Percentiles rank a stretch among this genome's conserved stretches.
These are phyloP conservation scores for Saraca asoca DNA, from an alignment of 331 rosid species.

Conservation along the genomic window DNA sequence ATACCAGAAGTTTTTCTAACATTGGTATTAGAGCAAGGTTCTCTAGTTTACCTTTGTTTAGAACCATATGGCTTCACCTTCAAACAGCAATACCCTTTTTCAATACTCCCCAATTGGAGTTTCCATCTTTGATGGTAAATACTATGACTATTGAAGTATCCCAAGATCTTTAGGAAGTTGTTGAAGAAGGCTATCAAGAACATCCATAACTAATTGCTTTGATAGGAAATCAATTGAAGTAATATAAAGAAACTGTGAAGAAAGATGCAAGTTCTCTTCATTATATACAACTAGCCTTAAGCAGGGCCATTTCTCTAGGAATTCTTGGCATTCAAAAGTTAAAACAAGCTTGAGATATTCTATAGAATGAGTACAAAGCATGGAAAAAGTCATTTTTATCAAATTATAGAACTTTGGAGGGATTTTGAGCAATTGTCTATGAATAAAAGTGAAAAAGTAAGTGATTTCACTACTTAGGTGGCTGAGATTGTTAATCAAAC, in stretches of 20 bases:
- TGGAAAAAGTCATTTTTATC: neutral
- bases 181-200: no score
- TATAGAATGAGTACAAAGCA: neutral
- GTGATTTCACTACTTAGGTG: neutral
- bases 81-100: neutral
- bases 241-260: no score
- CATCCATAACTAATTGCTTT: no score
- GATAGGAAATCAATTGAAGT: no score
- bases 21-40: no score
- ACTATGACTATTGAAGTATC: neutral
- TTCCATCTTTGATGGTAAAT: neutral
- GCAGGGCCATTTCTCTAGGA: neutral
- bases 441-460: neutral
- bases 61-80: no score
- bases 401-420: slow-evolving; percentile 11
- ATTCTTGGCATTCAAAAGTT: no score
- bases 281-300: neutral
- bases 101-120: no score
- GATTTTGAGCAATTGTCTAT: slow-evolving; percentile 1
- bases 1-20: no score
- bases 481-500: slow-evolving; percentile 20
- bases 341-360: neutral
- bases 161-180: no score
- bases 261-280: neutral
- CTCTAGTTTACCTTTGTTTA: no score